Evolutionary conservation across 2,329 filamentous ascomycete species (phyloP).

Genomic region (Magnaporthiopsis rhizophila): DNA sequence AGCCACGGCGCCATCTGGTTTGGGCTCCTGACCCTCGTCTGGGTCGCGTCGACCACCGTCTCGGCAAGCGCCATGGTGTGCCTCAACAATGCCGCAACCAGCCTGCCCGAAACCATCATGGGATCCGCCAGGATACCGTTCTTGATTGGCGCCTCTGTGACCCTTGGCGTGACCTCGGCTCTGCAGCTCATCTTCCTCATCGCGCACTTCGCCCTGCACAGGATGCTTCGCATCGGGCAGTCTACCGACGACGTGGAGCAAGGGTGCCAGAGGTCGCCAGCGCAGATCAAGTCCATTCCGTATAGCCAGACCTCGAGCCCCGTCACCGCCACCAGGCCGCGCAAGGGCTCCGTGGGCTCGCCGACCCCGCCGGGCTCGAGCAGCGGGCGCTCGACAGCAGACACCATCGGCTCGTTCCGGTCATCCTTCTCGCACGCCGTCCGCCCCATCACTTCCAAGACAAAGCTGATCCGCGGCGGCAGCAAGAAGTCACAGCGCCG

Average conservation of each 20-base stretch:
- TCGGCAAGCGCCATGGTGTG: constrained; percentile 36
- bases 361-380: constrained; percentile 37
- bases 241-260: constrained; percentile 16
- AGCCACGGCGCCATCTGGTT: constrained; percentile 25
- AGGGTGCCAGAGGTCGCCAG: constrained; percentile 21
- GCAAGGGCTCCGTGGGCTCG: constrained; percentile 27
- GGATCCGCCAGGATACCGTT: constrained; percentile 26
- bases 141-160: constrained; percentile 35
- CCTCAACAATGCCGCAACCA: constrained; percentile 25
- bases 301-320: constrained; percentile 37
- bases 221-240: background rate
- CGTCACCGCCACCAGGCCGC: constrained; percentile 20
- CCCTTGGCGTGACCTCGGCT: constrained; percentile 36
- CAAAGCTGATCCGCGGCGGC: constrained; percentile 37
- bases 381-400: constrained; percentile 33
- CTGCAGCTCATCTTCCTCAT: constrained; percentile 42
- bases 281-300: constrained; percentile 43
- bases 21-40: constrained; percentile 29
- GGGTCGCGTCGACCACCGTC: constrained; percentile 34
- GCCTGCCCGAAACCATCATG: constrained; percentile 20
- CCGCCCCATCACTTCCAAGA: constrained; percentile 49
- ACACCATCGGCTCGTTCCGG: constrained; percentile 39
- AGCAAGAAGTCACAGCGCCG: constrained; percentile 26
- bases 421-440: constrained; percentile 40
- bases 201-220: constrained; percentile 30